These are phyloP conservation scores for Closterium sp. DNA, from an alignment of 139 green algal species.

Conservation along the genomic window DNA sequence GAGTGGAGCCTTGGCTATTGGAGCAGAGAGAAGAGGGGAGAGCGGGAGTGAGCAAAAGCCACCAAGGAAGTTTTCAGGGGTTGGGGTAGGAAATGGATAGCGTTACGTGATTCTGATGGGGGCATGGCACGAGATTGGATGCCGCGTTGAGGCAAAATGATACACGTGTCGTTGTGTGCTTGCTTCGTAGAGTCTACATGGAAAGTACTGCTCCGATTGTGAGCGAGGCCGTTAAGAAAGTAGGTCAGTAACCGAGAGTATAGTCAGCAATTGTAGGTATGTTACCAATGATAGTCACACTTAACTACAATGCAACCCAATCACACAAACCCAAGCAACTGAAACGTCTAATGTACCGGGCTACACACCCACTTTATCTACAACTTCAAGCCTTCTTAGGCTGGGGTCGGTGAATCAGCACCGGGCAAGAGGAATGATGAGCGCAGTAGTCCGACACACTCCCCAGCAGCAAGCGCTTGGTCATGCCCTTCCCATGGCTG, in stretches of 20 bases:
- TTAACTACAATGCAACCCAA: no score
- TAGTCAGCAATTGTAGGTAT: no score
- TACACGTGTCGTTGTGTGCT: neutral
- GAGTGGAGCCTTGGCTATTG: no score
- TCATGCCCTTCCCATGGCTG: constrained; percentile 3
- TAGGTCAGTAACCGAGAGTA: no score
- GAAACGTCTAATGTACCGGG: neutral
- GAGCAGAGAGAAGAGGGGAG: neutral
- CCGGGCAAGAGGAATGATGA: neutral
- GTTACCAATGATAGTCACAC: no score
- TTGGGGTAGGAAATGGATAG: neutral
- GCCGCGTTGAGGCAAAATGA: neutral
- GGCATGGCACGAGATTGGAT: neutral
- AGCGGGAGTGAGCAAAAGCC: neutral
- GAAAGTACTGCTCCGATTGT: no score
- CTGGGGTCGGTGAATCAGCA: neutral
- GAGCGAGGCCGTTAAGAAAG: no score
- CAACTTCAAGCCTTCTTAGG: neutral
- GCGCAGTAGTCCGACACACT: constrained; percentile 6
- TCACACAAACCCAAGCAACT: neutral
- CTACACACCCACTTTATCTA: neutral
- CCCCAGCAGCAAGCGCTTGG: constrained; percentile 1
- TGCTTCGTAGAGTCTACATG: no score
- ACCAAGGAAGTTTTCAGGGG: neutral
- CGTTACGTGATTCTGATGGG: neutral